Base-by-base conservation (phyloP, 2,329 filamentous ascomycete genomes). In the Fusarium ambrosium region DNA sequence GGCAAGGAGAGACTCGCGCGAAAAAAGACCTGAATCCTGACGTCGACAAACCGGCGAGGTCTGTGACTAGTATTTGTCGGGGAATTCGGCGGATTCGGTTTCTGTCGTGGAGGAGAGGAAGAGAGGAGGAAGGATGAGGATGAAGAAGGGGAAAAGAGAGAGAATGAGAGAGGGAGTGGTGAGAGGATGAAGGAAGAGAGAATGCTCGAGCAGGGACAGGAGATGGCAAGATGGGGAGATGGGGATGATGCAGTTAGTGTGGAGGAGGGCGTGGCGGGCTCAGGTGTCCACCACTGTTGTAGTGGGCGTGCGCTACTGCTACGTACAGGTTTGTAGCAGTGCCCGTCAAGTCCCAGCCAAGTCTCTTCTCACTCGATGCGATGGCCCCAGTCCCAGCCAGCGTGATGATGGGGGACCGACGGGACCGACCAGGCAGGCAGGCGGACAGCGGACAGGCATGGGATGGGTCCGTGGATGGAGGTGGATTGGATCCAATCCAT, bases 41-140 rank as follows among this genome's bases (percentile, higher is more conserved):
- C 56, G 76, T 80, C 79, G 70, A 81, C 79, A 79, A 80, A 80
- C 73, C 62, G 71, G 71, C 71, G 72, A 74, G 77, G 78, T 79
- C 79, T 81, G 80, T 77, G 81, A 83, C 79, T 78, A 64, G 59
- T 64, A 61, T 48, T 82, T 83, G 80, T 82, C 81, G 77, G 74
- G 70, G 72, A 72, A 72, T 61, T 83, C 72, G 81, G 79, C 78
- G 81, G 82, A 82, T 83, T 84, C 82, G 80, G 80, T 72, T 76
- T 78, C 76, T 77, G 71, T 80, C 80, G 81, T 80, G 78, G 77
- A 74, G 72, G 73, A 64, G 66, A 72, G 70, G 68, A 62, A 71
- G 70, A 73, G 66, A 69, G 68, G 67, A 71, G 73, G 71, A 68
- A 69, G 71, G 65, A 78, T 63, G 68, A 67, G 71, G 67, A 73